These are phyloP conservation scores for Suillus clintonianus DNA, from an alignment of 768 basidiomycete species.

Conservation along the genomic window DNA sequence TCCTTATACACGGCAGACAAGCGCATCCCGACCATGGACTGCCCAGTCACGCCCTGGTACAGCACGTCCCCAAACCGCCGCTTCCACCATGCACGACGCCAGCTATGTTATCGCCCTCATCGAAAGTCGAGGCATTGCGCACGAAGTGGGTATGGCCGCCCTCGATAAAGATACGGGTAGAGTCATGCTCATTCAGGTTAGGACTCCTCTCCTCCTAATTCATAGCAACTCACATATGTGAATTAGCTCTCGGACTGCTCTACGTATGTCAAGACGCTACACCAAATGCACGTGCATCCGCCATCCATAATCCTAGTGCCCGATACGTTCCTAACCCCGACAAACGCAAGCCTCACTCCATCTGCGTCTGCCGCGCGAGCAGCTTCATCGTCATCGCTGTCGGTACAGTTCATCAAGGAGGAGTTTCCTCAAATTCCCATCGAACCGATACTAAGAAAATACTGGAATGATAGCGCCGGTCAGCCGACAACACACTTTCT, in stretches of 20 bases:
- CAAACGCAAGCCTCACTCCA: constrained; percentile 45
- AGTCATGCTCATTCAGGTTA: constrained; percentile 79
- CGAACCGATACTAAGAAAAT: constrained; percentile 73
- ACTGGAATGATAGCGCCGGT: constrained; percentile 88
- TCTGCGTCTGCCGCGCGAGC: constrained; percentile 44
- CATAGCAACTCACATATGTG: constrained; percentile 5
- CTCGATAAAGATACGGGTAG: constrained; percentile 79
- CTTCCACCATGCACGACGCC: constrained; percentile 57
- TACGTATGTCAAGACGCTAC: constrained; percentile 86
- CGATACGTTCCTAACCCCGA: constrained; percentile 70
- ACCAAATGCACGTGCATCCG: constrained; percentile 78
- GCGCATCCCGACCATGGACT: constrained; percentile 49
- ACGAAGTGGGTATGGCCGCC: constrained; percentile 87
- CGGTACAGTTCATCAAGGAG: constrained; percentile 72
- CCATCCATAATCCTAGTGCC: constrained; percentile 78
- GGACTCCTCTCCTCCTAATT: constrained; percentile 4
- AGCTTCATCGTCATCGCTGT: constrained; percentile 51
- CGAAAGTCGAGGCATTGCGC: constrained; percentile 75
- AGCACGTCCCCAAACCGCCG: constrained; percentile 65
- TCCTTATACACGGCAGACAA: constrained; percentile 7
- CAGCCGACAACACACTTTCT: constrained; percentile 6
- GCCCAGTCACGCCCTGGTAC: constrained; percentile 51
- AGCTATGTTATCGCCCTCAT: constrained; percentile 69
- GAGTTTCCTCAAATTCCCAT: constrained; percentile 70
- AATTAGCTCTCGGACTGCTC: constrained; percentile 79